Evolutionary conservation across 2,329 filamentous ascomycete species (phyloP).

Genomic region (Venturia carpophila): DNA sequence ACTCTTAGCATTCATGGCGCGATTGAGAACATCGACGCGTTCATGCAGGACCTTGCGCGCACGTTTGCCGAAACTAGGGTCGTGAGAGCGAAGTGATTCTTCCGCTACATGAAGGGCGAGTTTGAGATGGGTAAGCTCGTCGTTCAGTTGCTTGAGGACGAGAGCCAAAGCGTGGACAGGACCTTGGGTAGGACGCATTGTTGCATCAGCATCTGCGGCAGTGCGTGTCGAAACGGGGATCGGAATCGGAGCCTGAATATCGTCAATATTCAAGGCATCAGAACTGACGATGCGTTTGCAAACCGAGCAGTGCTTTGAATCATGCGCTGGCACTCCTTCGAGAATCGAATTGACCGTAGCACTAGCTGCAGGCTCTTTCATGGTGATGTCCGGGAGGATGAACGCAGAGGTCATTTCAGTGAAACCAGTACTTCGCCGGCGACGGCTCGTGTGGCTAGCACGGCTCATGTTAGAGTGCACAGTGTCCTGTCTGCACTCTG

Average conservation of each 20-base stretch:
- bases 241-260: constrained; percentile 41
- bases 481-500: constrained; percentile 15
- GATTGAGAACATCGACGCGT: constrained; percentile 54
- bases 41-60: constrained; percentile 54
- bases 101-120: constrained; percentile 57
- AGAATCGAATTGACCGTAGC: constrained; percentile 22
- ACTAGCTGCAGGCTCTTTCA: constrained; percentile 29
- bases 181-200: constrained; percentile 53
- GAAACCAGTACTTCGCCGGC: constrained; percentile 38
- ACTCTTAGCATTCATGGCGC: constrained; percentile 62
- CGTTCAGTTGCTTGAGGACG: constrained; percentile 74
- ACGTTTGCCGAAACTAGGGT: constrained; percentile 58
- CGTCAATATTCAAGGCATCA: constrained; percentile 26
- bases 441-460: constrained; percentile 35
- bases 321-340: constrained; percentile 37
- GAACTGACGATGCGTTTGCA: constrained; percentile 41
- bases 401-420: constrained; percentile 55
- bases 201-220: constrained; percentile 42
- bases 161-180: constrained; percentile 67
- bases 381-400: constrained; percentile 56
- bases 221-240: constrained; percentile 45
- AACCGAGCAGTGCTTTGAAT: constrained; percentile 48
- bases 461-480: constrained; percentile 14
- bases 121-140: constrained; percentile 72
- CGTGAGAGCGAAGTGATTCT: constrained; percentile 55